Conservation (phyloP, 306 rosid species). For the Prunus mira region DNA sequence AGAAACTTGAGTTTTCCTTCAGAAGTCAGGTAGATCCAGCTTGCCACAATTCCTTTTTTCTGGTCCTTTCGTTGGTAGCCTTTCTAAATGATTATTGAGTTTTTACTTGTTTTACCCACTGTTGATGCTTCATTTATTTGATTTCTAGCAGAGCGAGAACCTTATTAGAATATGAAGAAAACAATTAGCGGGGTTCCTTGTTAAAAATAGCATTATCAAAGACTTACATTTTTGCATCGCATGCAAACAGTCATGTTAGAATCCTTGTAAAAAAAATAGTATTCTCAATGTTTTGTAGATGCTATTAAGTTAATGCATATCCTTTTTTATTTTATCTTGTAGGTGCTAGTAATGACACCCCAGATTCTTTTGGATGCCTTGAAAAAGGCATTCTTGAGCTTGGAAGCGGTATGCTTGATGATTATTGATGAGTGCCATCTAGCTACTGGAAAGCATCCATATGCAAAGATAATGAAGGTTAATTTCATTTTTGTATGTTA, state of each 20-base stretch:
- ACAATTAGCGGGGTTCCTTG: background rate
- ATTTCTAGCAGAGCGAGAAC: background rate
- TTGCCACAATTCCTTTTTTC: background rate
- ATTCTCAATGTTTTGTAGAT: background rate
- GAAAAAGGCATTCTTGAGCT: slow-evolving; percentile 69
- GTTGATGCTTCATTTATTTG: background rate
- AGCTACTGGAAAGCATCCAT: slow-evolving; percentile 84
- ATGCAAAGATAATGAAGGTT: slow-evolving; percentile 86
- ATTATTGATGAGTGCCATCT: slow-evolving; percentile 86
- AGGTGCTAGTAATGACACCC: slow-evolving; percentile 96
- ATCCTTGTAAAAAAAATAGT: background rate
- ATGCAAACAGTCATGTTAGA: background rate
- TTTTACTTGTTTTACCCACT: background rate
- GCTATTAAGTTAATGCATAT: slow-evolving; percentile 4
- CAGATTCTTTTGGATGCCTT: slow-evolving; percentile 82
- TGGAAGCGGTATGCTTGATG: slow-evolving; percentile 64
- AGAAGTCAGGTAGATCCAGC: background rate
- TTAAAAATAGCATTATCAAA: background rate
- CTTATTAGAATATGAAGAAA: background rate
- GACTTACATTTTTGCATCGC: background rate
- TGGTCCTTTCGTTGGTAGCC: background rate
- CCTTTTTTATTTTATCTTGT: slow-evolving; percentile 17
- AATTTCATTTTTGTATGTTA: slow-evolving; percentile 16
- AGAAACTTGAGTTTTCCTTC: background rate
- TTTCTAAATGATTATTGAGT: background rate